A percentile compares a stretch with the other conserved stretches of the same genome.
These are phyloP conservation scores for Pseudonitzschia delicatissima DNA, from an alignment of 108 stramenopile genomes.

Conservation along the genomic window DNA sequence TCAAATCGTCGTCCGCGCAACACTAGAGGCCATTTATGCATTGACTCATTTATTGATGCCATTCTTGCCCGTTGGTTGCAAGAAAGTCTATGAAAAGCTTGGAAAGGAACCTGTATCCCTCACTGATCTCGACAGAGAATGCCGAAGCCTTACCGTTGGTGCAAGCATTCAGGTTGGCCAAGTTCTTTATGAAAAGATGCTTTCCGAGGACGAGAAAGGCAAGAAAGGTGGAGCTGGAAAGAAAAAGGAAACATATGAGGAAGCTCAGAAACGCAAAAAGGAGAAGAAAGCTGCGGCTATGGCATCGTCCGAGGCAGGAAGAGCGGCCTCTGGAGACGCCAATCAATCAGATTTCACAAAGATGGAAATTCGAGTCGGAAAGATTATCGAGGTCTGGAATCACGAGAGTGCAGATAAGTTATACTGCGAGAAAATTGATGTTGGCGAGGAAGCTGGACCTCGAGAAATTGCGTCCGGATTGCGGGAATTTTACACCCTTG, in stretches of 20 bases:
- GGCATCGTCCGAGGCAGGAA: slow-evolving; percentile 46
- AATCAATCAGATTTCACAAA: slow-evolving; percentile 87
- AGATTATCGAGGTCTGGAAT: slow-evolving; percentile 89
- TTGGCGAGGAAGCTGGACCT: slow-evolving; percentile 73
- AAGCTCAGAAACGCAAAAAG: slow-evolving; percentile 72
- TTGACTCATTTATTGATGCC: slow-evolving; percentile 90
- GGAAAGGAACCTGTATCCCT: slow-evolving; percentile 67
- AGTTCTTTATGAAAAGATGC: slow-evolving; percentile 67
- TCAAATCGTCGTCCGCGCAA: slow-evolving; percentile 81
- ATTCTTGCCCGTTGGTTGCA: slow-evolving; percentile 84
- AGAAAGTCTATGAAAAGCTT: slow-evolving; percentile 86
- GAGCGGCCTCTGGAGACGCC: slow-evolving; percentile 30
- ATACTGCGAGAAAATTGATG: slow-evolving; percentile 91
- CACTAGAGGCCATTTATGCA: slow-evolving; percentile 92
- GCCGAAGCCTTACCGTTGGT: slow-evolving; percentile 61
- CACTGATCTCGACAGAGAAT: slow-evolving; percentile 43
- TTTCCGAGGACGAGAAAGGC: slow-evolving; percentile 68
- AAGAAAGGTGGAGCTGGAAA: slow-evolving; percentile 45
- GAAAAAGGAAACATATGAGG: slow-evolving; percentile 74
- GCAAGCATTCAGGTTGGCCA: slow-evolving; percentile 69
- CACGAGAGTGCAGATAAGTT: slow-evolving; percentile 92
- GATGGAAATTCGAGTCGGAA: slow-evolving; percentile 85
- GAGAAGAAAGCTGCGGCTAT: slow-evolving; percentile 83
- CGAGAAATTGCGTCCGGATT: slow-evolving; percentile 90
- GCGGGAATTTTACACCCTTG: slow-evolving; percentile 76